Conservation (phyloP, 805 yeast species). For the Kodamaea sagamina region DNA sequence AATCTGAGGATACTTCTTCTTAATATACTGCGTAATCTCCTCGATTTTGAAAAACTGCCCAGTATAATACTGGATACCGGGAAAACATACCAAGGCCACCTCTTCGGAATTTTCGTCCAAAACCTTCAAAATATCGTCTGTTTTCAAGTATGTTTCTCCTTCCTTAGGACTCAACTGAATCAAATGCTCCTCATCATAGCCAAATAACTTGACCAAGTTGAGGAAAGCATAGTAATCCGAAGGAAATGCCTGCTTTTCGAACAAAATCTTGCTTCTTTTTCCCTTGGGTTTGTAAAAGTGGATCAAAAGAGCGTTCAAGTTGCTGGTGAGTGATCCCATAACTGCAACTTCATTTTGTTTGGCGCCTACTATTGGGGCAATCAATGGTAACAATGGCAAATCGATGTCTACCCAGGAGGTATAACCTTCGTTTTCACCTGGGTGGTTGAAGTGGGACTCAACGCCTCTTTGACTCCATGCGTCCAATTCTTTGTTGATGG, state of each 20-base stretch:
- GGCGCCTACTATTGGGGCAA: slow-evolving; percentile 81
- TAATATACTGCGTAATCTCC: slow-evolving; percentile 65
- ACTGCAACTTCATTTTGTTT: slow-evolving; percentile 74
- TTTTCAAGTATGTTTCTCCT: slow-evolving; percentile 57
- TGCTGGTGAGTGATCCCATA: slow-evolving; percentile 84
- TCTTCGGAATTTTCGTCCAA: slow-evolving; percentile 60
- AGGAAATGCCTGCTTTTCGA: slow-evolving; percentile 88
- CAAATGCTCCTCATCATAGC: slow-evolving; percentile 51
- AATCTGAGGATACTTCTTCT: slow-evolving; percentile 42
- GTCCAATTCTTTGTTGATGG: slow-evolving; percentile 64
- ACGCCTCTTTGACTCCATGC: slow-evolving; percentile 87
- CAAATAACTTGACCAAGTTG: slow-evolving; percentile 67
- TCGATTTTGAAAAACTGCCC: slow-evolving; percentile 84
- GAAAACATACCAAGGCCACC: slow-evolving; percentile 72
- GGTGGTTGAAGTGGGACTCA: slow-evolving; percentile 79
- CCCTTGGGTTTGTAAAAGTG: slow-evolving; percentile 73
- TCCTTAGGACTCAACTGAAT: slow-evolving; percentile 63
- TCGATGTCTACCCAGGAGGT: slow-evolving; percentile 87
- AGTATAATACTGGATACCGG: slow-evolving; percentile 90
- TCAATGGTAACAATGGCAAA: slow-evolving; percentile 64
- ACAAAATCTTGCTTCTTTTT: slow-evolving; percentile 64
- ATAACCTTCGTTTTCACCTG: slow-evolving; percentile 42
- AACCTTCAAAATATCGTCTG: slow-evolving; percentile 59
- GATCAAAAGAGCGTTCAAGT: slow-evolving; percentile 71
- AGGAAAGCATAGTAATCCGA: slow-evolving; percentile 86